These are phyloP conservation scores for Nyctanthes arbortristis DNA, from an alignment of 257 asterid genomes.

Conservation along the genomic window DNA sequence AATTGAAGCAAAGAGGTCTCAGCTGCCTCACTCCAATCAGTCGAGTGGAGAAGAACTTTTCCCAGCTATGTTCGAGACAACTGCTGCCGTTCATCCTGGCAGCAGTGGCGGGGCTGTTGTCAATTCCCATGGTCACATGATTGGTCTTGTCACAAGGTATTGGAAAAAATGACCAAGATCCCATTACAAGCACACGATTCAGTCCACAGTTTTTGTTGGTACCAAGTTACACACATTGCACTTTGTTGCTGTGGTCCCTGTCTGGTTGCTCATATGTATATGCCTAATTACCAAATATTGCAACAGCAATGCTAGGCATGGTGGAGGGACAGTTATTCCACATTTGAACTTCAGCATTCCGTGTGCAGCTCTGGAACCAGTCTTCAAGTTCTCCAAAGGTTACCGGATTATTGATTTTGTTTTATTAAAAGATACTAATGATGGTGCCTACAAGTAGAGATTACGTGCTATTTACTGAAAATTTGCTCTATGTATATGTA, in stretches of 20 bases:
- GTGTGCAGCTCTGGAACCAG: slow-evolving; percentile 81
- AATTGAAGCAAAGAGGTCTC: slow-evolving; percentile 63
- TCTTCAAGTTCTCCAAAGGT: slow-evolving; percentile 84
- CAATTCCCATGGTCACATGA: slow-evolving; percentile 74
- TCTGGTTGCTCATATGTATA: slow-evolving; percentile 7
- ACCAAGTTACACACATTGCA: too few species aligned
- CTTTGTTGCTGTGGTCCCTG: neutral
- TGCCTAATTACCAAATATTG: slow-evolving; percentile 19
- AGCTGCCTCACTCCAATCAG: slow-evolving; percentile 29
- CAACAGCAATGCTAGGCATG: slow-evolving; percentile 92
- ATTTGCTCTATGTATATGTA: too few species aligned
- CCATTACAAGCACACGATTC: too few species aligned
- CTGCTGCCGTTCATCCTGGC: slow-evolving; percentile 99
- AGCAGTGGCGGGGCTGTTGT: slow-evolving; percentile 99
- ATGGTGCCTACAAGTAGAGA: too few species aligned
- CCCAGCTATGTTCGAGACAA: slow-evolving; percentile 97
- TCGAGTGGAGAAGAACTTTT: slow-evolving; percentile 30
- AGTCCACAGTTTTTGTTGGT: too few species aligned
- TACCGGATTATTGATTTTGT: too few species aligned
- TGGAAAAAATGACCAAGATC: neutral
- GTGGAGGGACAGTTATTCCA: slow-evolving; percentile 95
- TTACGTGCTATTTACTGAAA: too few species aligned
- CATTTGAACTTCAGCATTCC: slow-evolving; percentile 98
- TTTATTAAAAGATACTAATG: slow-evolving; percentile 6
- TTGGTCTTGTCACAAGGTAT: slow-evolving; percentile 99